These are phyloP conservation scores for Xylaria sp. DNA, from an alignment of 2,329 filamentous ascomycete genomes.

Conservation along the genomic window DNA sequence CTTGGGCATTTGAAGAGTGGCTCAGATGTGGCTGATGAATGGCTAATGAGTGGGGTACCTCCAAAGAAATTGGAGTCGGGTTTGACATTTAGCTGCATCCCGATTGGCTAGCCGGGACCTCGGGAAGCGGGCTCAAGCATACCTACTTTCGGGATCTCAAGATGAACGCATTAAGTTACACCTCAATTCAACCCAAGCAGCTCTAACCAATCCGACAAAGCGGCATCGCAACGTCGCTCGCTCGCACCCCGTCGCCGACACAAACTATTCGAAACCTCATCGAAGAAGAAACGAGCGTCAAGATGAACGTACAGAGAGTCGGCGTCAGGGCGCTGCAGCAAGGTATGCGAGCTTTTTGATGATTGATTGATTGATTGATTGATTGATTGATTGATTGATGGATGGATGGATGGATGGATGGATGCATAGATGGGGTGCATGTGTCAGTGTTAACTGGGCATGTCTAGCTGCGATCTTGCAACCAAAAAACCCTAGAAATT, in stretches of 20 bases:
- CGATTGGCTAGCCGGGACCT: conserved; percentile 42
- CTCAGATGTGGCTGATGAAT: not conserved
- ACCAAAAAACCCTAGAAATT: not conserved
- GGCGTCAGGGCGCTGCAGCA: conserved; percentile 69
- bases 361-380: conserved; percentile 3
- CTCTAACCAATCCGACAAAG: not conserved
- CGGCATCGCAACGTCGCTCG: conserved; percentile 2
- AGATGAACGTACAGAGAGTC: conserved; percentile 68
- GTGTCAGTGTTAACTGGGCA: too few species aligned
- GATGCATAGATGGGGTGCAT: too few species aligned
- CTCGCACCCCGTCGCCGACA: not conserved
- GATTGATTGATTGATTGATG: conserved; percentile 1
- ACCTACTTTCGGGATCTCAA: conserved; percentile 21
- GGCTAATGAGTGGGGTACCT: not conserved
- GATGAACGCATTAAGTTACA: conserved; percentile 46
- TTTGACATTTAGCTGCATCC: conserved; percentile 40
- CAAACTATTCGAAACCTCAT: not conserved
- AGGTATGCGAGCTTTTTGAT: conserved; percentile 56
- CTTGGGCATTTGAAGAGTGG: not conserved
- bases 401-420: too few species aligned
- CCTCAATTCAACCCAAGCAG: conserved; percentile 27
- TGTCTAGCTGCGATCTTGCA: not conserved
- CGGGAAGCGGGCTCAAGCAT: conserved; percentile 32
- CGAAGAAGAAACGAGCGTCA: conserved; percentile 14
- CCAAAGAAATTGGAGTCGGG: not conserved